Conservation (phyloP, 768 basidiomycete species). For the Ramaria sp. region DNA sequence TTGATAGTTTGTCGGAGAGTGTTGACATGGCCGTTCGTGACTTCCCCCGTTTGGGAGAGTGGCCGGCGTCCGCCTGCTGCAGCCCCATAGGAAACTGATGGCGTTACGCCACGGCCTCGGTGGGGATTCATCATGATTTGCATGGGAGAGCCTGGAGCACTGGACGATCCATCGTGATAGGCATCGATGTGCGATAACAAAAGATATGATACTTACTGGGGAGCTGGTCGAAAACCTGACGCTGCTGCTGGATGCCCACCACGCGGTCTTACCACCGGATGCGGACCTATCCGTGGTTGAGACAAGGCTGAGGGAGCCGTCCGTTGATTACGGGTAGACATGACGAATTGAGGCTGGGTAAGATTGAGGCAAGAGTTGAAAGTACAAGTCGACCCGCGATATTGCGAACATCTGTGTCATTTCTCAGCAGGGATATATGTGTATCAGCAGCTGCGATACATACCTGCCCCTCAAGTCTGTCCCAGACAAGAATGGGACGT, state of each 20-base stretch:
- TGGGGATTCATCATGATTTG: conserved; percentile 76
- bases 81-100: conserved; percentile 11
- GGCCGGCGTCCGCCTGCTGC: background rate
- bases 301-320: conserved; percentile 33
- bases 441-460: conserved; percentile 8
- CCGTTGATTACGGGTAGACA: conserved; percentile 45
- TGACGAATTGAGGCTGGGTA: conserved; percentile 74
- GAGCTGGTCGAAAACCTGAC: conserved; percentile 57
- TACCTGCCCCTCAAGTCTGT: conserved; percentile 77
- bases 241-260: conserved; percentile 44
- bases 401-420: conserved; percentile 66
- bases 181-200: conserved; percentile 1
- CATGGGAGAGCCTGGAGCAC: conserved; percentile 32
- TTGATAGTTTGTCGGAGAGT: conserved; percentile 2
- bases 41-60: background rate
- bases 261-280: conserved; percentile 46
- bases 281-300: conserved; percentile 57
- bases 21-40: conserved; percentile 6
- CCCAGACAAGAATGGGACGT: conserved; percentile 91
- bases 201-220: conserved; percentile 14
- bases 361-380: conserved; percentile 87
- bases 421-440: background rate
- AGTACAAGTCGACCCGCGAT: conserved; percentile 82
- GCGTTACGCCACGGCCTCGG: conserved; percentile 27
- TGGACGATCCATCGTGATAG: conserved; percentile 9